phyloP scores from a whole-genome alignment of 2,329 filamentous ascomycete species.

The Epichloe sibirici region DNA sequence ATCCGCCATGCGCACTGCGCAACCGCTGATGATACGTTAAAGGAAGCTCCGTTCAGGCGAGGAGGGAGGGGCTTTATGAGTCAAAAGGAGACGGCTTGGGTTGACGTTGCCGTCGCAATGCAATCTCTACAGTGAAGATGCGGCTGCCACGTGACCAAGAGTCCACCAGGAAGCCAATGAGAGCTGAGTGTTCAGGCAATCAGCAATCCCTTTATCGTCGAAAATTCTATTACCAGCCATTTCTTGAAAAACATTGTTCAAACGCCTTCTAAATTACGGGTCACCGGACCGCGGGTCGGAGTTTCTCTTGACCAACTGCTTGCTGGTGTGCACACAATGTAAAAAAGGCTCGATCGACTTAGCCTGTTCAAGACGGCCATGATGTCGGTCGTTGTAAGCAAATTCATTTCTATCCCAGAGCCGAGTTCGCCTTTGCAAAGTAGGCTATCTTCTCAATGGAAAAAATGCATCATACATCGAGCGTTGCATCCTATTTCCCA shows the following conservation, averaged over 20 bases:
- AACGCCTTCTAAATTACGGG: too few species aligned
- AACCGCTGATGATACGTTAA: background rate
- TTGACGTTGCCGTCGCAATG: background rate
- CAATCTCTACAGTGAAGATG: background rate
- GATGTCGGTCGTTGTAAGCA: background rate
- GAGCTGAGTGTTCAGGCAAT: too few species aligned
- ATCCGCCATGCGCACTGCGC: conserved; percentile 20
- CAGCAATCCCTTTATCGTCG: too few species aligned
- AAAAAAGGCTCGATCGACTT: too few species aligned
- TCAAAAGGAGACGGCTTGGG: background rate
- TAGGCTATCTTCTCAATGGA: background rate
- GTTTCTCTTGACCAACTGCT: too few species aligned
- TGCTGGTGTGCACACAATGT: too few species aligned
- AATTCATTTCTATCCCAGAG: background rate
- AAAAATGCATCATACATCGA: background rate
- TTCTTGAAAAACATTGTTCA: too few species aligned
- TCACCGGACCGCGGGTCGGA: too few species aligned
- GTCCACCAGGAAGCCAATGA: too few species aligned
- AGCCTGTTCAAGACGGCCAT: background rate
- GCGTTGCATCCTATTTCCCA: background rate
- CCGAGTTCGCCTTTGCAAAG: background rate
- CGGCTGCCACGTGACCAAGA: background rate
- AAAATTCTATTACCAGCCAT: too few species aligned
- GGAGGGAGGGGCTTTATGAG: background rate
- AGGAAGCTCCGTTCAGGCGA: background rate